phyloP scores from a whole-genome alignment of 2,329 filamentous ascomycete genomes.

The Alternaria atra region DNA sequence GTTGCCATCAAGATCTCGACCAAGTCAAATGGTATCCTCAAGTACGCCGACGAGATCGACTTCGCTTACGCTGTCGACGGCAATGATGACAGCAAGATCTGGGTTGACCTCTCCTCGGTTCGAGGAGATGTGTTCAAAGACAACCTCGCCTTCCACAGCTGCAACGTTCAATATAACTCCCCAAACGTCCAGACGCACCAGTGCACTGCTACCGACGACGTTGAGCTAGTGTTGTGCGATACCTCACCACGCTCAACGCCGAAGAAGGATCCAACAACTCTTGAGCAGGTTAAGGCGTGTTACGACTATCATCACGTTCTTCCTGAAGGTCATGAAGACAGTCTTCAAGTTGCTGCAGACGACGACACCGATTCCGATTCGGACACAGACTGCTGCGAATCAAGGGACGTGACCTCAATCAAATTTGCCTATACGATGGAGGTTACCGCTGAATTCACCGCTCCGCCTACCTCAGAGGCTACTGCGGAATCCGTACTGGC shows the following conservation, averaged over 20 bases:
- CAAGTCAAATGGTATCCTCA: conserved; percentile 30
- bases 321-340: background rate
- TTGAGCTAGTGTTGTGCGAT: conserved; percentile 39
- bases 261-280: conserved; percentile 13
- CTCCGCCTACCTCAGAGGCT: background rate
- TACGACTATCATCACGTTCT: conserved; percentile 14
- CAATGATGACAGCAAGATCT: conserved; percentile 25
- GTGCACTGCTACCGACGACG: conserved; percentile 32
- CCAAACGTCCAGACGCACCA: conserved; percentile 20
- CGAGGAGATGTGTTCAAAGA: conserved; percentile 24
- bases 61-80: conserved; percentile 37
- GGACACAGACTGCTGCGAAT: background rate
- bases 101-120: conserved; percentile 27
- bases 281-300: conserved; percentile 22
- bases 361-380: background rate
- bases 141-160: conserved; percentile 30
- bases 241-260: conserved; percentile 16
- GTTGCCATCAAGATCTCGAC: conserved; percentile 40
- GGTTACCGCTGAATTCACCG: background rate
- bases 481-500: background rate
- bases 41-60: conserved; percentile 30
- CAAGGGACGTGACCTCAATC: background rate
- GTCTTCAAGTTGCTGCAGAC: background rate
- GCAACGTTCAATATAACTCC: conserved; percentile 19
- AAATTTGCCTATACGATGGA: conserved; percentile 1